Base-by-base conservation (phyloP, 2,329 filamentous ascomycete genomes). In the Amphichorda felina region DNA sequence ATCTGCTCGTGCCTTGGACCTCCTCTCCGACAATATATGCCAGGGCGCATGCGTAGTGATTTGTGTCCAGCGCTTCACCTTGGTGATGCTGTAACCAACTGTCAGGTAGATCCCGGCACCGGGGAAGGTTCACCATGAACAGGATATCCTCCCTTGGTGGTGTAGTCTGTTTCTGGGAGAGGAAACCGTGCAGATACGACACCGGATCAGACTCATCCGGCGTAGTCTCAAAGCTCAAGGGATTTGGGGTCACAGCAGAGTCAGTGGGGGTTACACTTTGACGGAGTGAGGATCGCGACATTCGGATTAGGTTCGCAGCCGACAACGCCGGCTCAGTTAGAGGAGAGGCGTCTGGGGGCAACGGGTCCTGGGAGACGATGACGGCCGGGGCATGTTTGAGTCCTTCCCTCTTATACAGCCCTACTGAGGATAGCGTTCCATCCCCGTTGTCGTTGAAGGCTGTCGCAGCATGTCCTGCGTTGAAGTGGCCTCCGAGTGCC, bases 391-490 rank as follows among this genome's bases (percentile, higher is more conserved):
- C 30, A 24, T 11, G 14, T 22, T n/a, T 31, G 21, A 5, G 27
- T 28, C 3, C 5, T 17, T 11, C 16, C 27, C 30, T 30, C 10
- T 27, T 25, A 11, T 42, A 47, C 10, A n/a, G 7, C 14, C 40
- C 37, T 3, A 53, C 28, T 4, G 44, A 22, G 3, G 50, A 47
- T n/a, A 58, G 35, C 1, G 52, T 57, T 2, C 55, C 54, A n/a
- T 56, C 53, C 9, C 41, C 35, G 30, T 57, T 57, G 36, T 58
- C 55, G 22, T 57, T 56, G 31, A 54, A 45, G 3, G 39, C 40
- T 11, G 5, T 31, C 27, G 24, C 34, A 16, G 36, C 37, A 21
- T 55, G 52, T 1, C 19, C 17, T 1, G 35, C 15, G 3, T 30
- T 29, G 18, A 47, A 43, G 30, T 47, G 45, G 1, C 39, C 41